Conservation (phyloP, 2,329 filamentous ascomycete species). For the Balansia obtecta region DNA sequence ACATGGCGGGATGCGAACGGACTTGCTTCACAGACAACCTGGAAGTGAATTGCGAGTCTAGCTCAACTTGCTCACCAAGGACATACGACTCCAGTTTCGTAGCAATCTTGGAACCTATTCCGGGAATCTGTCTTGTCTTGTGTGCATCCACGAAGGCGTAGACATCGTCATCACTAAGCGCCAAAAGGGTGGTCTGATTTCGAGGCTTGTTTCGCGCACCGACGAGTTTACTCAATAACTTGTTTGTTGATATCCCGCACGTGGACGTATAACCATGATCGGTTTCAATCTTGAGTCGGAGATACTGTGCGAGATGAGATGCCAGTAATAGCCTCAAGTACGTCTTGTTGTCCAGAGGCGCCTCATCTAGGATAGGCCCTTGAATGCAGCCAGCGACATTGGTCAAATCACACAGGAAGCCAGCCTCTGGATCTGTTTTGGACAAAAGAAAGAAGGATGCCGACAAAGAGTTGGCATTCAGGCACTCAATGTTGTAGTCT, state of each 20-base stretch:
- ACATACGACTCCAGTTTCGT: conserved; percentile 42
- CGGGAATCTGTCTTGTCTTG: conserved; percentile 69
- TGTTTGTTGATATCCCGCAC: conserved; percentile 78
- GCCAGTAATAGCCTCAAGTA: conserved; percentile 58
- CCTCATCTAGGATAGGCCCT: conserved; percentile 11
- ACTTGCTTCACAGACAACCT: conserved; percentile 53
- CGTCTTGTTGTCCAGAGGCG: conserved; percentile 23
- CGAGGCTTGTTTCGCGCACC: conserved; percentile 78
- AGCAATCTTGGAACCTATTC: conserved; percentile 62
- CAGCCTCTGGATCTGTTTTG: conserved; percentile 58
- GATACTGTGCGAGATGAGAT: conserved; percentile 66
- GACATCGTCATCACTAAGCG: conserved; percentile 45
- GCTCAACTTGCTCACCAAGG: conserved; percentile 18
- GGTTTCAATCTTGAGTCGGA: conserved; percentile 61
- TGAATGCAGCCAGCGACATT: conserved; percentile 49
- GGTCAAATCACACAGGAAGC: conserved; percentile 68
- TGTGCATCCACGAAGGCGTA: conserved; percentile 61
- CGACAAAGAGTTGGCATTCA: conserved; percentile 52
- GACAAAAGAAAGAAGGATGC: conserved; percentile 73
- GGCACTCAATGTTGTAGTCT: conserved; percentile 61
- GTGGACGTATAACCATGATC: conserved; percentile 77
- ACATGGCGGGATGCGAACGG: conserved; percentile 49
- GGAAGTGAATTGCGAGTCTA: conserved; percentile 23
- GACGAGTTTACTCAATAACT: conserved; percentile 73
- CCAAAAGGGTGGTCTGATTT: conserved; percentile 72